Base-by-base conservation (phyloP, 2,329 filamentous ascomycete species). In the Aspergillus terreus region DNA sequence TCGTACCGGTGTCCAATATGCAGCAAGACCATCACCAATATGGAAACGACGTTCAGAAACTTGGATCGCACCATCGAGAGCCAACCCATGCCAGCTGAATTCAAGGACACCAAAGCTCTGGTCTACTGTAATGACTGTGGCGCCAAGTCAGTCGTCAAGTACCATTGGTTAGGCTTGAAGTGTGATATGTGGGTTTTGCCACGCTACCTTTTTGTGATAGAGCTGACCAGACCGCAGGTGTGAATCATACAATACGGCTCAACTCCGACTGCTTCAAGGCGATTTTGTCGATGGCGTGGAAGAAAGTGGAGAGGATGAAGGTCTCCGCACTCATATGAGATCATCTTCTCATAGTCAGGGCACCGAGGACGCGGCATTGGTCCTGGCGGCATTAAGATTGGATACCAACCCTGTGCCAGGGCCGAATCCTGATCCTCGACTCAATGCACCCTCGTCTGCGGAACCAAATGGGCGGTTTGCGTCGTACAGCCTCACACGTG, bases 1-100 rank as follows among this genome's bases (percentile, higher is more conserved):
- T 95, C 92, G 5, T 99, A 97, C 76, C 95, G 92, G 65, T 99
- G 94, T 64, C 94, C 92, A 0, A 91, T 96, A 45, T 99, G 94
- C 79, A 95, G 87, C 74, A 95, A 94, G 71, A 96, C 89, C 58
- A 87, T 95, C n/a, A 84, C 90, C 59, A 97, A 97, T 66, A 99
- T 99, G 92, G 92, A 96, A 66, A 83, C 89, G 35, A 88, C 95
- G 61, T 99, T 97, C 75, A 85, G 90, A 45, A 94, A 94, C 60
- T 75, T 97, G 32, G 92, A 96, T 63, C 83, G 91, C 47, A 86
- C 90, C 46, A 96, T 99, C 54, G 82, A 88, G 58, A 81, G 81
- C 42, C 94, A 99, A 67, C 94, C 94, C 1, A 97, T 99, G 91
- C 94, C 94, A 0, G 74, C 79, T 5, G 88, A 95, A 57, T 95